Conservation (phyloP, 2,329 filamentous ascomycete genomes). For the Aquanectria penicillioides region DNA sequence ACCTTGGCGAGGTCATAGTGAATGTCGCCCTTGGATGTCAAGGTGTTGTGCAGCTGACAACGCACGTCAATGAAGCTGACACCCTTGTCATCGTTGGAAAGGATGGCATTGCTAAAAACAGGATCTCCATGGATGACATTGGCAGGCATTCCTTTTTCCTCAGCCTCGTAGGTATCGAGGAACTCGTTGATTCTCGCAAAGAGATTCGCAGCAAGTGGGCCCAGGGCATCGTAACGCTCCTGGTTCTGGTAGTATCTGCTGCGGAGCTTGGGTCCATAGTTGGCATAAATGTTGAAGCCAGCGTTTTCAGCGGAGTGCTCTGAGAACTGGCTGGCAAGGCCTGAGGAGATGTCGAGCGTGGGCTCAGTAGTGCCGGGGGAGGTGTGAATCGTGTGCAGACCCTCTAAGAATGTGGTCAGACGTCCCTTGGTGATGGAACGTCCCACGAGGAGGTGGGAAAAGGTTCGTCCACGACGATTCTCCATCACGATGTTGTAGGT, state of each 20-base stretch:
- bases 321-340: background rate
- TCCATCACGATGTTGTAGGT: background rate
- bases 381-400: background rate
- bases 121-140: background rate
- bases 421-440: background rate
- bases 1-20: constrained; percentile 4
- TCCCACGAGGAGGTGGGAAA: background rate
- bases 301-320: background rate
- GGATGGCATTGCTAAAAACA: background rate
- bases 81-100: background rate
- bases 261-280: background rate
- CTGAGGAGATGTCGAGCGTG: background rate
- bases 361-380: background rate
- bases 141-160: background rate
- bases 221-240: background rate
- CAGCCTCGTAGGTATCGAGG: background rate
- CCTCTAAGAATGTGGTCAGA: background rate
- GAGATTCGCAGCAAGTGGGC: background rate
- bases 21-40: background rate
- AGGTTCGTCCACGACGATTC: background rate
- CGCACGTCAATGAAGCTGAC: constrained; percentile 1
- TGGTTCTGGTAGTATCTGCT: background rate
- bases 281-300: background rate
- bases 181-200: constrained; percentile 2
- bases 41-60: background rate